These are phyloP conservation scores for Reutealis trisperma DNA, from an alignment of 345 rosid species.

Conservation along the genomic window DNA sequence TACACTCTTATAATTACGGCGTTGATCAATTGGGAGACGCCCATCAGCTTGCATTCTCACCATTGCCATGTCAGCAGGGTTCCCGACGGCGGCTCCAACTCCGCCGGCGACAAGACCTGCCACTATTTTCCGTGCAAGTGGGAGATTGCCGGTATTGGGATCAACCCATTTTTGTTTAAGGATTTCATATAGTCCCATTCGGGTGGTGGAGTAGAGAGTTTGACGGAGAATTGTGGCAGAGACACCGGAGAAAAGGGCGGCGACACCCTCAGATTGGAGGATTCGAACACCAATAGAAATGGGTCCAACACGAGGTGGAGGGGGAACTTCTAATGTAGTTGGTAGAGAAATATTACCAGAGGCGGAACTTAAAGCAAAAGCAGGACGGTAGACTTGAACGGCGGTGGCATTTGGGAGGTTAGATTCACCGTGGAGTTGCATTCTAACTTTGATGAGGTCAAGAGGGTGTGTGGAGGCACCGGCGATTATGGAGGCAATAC, in stretches of 20 bases:
- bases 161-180: constrained; percentile 19
- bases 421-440: constrained; percentile 26
- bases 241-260: constrained; percentile 16
- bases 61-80: constrained; percentile 26
- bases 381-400: constrained; percentile 1
- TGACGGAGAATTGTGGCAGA: constrained; percentile 22
- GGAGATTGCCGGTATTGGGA: not conserved
- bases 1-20: constrained; percentile 20
- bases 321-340: not conserved
- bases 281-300: constrained; percentile 14
- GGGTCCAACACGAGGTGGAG: constrained; percentile 19
- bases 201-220: constrained; percentile 22
- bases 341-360: not conserved
- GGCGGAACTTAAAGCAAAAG: not conserved
- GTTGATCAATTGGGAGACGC: constrained; percentile 18
- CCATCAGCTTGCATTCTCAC: constrained; percentile 26
- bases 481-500: constrained; percentile 21
- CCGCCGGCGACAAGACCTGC: constrained; percentile 13
- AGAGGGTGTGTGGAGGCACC: constrained; percentile 27
- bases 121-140: constrained; percentile 12
- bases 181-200: constrained; percentile 23
- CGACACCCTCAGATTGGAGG: constrained; percentile 17
- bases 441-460: constrained; percentile 25
- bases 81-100: constrained; percentile 16
- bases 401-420: constrained; percentile 3